Conservation (phyloP, 257 asterid species). For the Solanum chilense region DNA sequence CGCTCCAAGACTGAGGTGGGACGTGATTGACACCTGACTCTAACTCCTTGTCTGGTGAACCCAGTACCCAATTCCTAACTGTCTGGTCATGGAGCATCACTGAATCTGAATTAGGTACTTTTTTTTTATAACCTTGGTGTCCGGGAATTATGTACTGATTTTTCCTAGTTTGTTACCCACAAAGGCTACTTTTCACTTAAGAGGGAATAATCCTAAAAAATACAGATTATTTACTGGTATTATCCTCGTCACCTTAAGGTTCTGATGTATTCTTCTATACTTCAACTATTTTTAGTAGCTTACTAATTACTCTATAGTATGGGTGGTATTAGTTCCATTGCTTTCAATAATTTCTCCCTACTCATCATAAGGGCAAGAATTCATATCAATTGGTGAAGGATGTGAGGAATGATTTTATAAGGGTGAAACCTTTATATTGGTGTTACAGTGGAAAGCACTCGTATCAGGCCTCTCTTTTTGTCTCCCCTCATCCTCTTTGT, state of each 20-base stretch:
- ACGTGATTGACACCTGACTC: not conserved
- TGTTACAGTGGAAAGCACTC: not conserved
- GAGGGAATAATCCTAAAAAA: not conserved
- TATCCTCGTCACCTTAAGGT: not conserved
- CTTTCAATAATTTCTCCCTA: not conserved
- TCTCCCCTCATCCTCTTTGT: not conserved
- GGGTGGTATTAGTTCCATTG: not conserved
- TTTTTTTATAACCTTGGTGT: not conserved
- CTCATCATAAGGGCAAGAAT: not conserved
- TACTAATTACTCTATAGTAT: not conserved
- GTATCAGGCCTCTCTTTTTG: not conserved
- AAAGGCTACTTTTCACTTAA: not conserved
- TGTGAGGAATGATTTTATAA: not conserved
- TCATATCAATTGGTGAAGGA: not conserved
- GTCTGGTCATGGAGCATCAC: not conserved
- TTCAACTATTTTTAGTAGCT: not conserved
- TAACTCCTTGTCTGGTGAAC: not conserved
- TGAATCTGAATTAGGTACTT: not conserved
- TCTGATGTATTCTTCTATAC: not conserved
- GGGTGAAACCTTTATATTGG: not conserved
- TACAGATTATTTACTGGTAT: not conserved
- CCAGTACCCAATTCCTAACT: not conserved
- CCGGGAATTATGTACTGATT: not conserved
- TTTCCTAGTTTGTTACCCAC: not conserved
- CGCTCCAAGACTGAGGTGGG: not conserved